Base-by-base conservation (phyloP, 208 protist genomes). In the Lotmaria passim region DNA sequence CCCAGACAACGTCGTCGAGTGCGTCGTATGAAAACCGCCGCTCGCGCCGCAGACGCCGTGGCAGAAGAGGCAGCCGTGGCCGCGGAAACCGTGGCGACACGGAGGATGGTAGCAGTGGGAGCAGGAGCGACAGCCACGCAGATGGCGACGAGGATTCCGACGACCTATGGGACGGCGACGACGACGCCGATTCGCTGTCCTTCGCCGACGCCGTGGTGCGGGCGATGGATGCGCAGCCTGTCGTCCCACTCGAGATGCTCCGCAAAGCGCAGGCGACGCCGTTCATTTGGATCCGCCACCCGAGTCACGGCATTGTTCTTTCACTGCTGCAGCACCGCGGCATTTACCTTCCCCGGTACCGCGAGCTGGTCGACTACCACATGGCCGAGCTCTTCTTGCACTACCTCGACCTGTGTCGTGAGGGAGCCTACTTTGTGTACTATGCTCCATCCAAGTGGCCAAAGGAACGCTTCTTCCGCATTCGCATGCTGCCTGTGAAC, bases 331-430 rank as follows among this genome's bases (percentile, higher is more conserved):
- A 89, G 46, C 56, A 73, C 10, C 83, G 87, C 47, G 87, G 87
- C 31, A 79, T 95, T 21, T 84, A 80, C 51, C 71, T 80, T 7
- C 77, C 81, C 8, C 83, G 76, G 11, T 82, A 91, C 52, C 73
- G 69, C 5, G 72, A 85, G 55, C 70, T 95, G 30, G 75, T 89
- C 12, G 78, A 90, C n/a, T 95, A 95, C 69, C 90, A 95, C 82
- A 93, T 93, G 87, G 72, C 90, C 8, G 80, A 93, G 63, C 43
- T 83, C 0, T 91, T 95, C 52, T 73, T 95, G 19, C 74, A 93
- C 55, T 89, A 92, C 64, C 52, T 95, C 14, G 73, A 71, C 48
- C 63, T 92, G 5, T 91, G 83, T 55, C 71, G 69, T 8, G 60
- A 82, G 33, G 87, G 90, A 4, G 72, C 90, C 17, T 95, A 89